These are phyloP conservation scores for Croton laevigatus DNA, from an alignment of 441 rosid genomes.

Conservation along the genomic window DNA sequence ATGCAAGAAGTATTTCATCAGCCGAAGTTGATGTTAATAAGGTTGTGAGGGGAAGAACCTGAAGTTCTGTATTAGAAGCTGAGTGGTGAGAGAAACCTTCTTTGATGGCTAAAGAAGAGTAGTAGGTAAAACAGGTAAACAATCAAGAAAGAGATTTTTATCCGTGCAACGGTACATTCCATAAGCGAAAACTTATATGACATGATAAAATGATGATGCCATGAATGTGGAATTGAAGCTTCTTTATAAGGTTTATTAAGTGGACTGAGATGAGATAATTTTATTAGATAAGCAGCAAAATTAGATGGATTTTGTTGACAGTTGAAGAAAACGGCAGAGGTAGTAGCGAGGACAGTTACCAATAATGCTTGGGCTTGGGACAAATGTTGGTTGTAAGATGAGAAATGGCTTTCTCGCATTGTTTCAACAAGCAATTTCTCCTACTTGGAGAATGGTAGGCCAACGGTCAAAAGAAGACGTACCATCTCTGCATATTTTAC, in stretches of 20 bases:
- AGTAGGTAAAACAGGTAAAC: conserved; percentile 40
- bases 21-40: not conserved
- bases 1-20: not conserved
- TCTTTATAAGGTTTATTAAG: not conserved
- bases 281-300: not conserved
- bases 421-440: conserved; percentile 36
- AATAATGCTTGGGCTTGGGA: conserved; percentile 14
- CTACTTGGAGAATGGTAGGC: conserved; percentile 46
- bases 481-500: not conserved
- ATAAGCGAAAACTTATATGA: no score
- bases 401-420: conserved; percentile 35
- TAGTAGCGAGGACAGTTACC: conserved; percentile 27
- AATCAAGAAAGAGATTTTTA: conserved; percentile 17
- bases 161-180: conserved; percentile 2
- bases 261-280: not conserved
- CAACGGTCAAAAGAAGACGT: conserved; percentile 39
- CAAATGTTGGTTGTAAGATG: conserved; percentile 37
- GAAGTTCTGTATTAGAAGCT: conserved; percentile 9
- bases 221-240: conserved; percentile 8
- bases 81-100: conserved; percentile 14
- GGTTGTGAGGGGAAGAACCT: not conserved
- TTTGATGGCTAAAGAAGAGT: conserved; percentile 8
- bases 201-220: conserved; percentile 15
- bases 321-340: conserved; percentile 33
- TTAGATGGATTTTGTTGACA: not conserved